These are phyloP conservation scores for Arabidopsis arenosa DNA, from an alignment of 345 rosid species.

Conservation along the genomic window DNA sequence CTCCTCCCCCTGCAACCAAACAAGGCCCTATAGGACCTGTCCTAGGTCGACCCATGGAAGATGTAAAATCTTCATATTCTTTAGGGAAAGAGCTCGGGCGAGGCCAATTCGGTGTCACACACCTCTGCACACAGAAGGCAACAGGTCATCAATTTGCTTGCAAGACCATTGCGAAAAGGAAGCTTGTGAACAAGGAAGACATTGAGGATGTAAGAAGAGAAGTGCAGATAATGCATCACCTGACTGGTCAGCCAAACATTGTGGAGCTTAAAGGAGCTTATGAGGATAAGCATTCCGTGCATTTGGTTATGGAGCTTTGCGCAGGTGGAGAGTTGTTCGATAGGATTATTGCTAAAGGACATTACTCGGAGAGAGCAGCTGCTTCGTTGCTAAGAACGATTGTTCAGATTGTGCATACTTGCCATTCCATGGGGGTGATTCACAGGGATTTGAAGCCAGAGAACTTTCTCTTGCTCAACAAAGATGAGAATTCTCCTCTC, in stretches of 20 bases:
- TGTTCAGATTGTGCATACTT: constrained; percentile 66
- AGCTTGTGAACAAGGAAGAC: constrained; percentile 68
- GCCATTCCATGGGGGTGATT: constrained; percentile 76
- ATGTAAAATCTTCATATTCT: constrained; percentile 54
- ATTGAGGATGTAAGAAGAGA: constrained; percentile 71
- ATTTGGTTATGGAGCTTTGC: constrained; percentile 81
- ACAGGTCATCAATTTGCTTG: constrained; percentile 68
- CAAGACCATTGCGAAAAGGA: constrained; percentile 71
- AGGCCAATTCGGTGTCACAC: constrained; percentile 73
- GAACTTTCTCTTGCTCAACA: constrained; percentile 66
- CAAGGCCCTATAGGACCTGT: constrained; percentile 54
- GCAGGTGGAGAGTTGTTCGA: constrained; percentile 82
- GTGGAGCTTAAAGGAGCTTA: constrained; percentile 78
- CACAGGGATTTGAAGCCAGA: constrained; percentile 81
- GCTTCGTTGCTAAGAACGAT: constrained; percentile 62
- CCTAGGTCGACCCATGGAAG: constrained; percentile 72
- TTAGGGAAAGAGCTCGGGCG: constrained; percentile 73
- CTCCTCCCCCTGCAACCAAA: constrained; percentile 45
- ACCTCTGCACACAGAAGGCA: constrained; percentile 59
- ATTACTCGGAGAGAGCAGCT: constrained; percentile 73
- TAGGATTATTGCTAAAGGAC: constrained; percentile 68
- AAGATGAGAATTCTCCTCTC: constrained; percentile 68
- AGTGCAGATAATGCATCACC: constrained; percentile 77
- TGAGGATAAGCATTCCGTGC: constrained; percentile 73
- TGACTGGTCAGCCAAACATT: constrained; percentile 68